Conservation (phyloP, 768 basidiomycete species). For the Amanita pallidorosea region DNA sequence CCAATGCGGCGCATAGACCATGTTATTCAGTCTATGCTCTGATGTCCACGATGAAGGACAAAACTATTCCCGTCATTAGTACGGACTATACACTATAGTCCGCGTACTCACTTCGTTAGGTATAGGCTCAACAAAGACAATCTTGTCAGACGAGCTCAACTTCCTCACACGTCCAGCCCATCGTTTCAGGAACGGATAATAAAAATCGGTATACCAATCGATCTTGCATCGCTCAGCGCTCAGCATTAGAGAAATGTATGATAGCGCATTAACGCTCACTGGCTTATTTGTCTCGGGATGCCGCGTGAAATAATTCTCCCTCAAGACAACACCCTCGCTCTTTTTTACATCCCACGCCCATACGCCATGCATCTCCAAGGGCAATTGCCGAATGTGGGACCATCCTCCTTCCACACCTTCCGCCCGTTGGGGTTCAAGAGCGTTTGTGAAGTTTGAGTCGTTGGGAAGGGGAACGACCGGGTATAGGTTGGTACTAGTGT, state of each 20-base stretch:
- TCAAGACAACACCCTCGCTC: conserved; percentile 59
- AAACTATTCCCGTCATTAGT: conserved; percentile 37
- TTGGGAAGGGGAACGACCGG: conserved; percentile 85
- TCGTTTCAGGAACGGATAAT: conserved; percentile 61
- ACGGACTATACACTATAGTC: neutral
- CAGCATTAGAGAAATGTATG: neutral
- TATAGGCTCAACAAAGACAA: conserved; percentile 75
- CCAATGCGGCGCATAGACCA: conserved; percentile 19
- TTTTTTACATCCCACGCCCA: conserved; percentile 79
- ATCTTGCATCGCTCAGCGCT: conserved; percentile 37
- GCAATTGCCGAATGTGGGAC: conserved; percentile 64
- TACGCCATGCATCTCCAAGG: conserved; percentile 86
- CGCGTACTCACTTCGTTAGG: conserved; percentile 72
- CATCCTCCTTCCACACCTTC: conserved; percentile 64
- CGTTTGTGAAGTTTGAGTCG: conserved; percentile 44
- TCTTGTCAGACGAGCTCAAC: conserved; percentile 37
- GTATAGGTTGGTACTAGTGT: conserved; percentile 72
- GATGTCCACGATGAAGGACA: conserved; percentile 71
- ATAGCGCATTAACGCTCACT: conserved; percentile 23
- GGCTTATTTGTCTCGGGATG: conserved; percentile 54
- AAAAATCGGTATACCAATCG: conserved; percentile 83
- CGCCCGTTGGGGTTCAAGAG: conserved; percentile 49
- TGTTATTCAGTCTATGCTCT: conserved; percentile 36
- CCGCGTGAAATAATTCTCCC: conserved; percentile 76
- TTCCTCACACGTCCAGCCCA: conserved; percentile 56